A percentile compares a stretch with the other conserved stretches of the same genome.
Evolutionary conservation across 23 red algal species (phyloP).

Genomic region (Gracilaria domingensis): DNA sequence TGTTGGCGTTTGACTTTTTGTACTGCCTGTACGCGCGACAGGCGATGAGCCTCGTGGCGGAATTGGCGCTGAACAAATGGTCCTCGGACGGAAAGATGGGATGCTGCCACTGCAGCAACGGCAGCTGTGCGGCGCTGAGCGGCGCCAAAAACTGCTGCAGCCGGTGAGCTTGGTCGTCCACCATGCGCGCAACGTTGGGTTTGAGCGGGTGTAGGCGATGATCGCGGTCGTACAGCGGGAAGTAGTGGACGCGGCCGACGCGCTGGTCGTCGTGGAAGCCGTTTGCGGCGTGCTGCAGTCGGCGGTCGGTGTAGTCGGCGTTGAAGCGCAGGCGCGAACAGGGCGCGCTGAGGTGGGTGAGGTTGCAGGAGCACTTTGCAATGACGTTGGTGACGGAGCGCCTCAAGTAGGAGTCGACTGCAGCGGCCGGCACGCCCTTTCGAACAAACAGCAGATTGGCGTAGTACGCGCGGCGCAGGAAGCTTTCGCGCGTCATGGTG

Average conservation of each 20-base stretch:
- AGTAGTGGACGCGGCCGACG: not conserved
- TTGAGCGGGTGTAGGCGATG: not conserved
- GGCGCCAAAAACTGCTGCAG: not conserved
- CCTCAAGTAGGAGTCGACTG: not conserved
- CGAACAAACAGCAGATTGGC: not conserved
- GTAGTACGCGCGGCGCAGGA: not conserved
- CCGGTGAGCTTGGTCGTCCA: not conserved
- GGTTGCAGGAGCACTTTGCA: not conserved
- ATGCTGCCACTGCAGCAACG: not conserved
- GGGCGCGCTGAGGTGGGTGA: not conserved
- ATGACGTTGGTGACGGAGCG: not conserved
- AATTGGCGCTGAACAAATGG: not conserved
- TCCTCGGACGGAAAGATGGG: slow-evolving; percentile 10
- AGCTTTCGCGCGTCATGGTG: not conserved
- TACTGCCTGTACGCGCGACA: not conserved
- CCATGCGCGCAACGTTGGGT: not conserved
- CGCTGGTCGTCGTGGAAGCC: not conserved
- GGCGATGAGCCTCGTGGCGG: not conserved
- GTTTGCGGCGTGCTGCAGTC: not conserved
- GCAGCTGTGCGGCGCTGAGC: not conserved
- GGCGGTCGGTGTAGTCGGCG: too few relatives aligned
- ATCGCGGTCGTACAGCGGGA: not conserved
- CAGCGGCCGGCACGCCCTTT: not conserved
- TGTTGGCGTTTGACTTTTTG: not conserved
- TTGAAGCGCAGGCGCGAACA: not conserved